Evolutionary conservation across 768 basidiomycete genomes (phyloP), one percentile per base, ranked within the genome.

Genomic region (Hypholoma sublateritium): DNA sequence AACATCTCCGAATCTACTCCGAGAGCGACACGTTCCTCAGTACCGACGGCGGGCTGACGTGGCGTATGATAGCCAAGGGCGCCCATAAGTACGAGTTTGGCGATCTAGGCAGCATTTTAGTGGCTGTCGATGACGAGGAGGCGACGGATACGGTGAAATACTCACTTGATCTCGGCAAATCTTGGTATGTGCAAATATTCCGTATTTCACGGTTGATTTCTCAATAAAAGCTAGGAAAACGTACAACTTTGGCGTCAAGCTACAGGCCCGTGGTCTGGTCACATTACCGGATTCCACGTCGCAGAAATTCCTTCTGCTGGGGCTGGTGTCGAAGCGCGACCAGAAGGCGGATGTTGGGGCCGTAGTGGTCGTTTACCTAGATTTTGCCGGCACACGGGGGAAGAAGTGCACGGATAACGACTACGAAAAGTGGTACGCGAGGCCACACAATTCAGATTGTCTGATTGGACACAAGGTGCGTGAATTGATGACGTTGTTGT

Each of bases 41-140:
- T 62, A 88, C 80, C 0, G 93, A 99, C 65, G 95, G 88, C 0
- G 97, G 97, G 1, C 62, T 94, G 13, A 83, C 84, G 5, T 99
- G 97, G 96, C 73, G 65, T 21, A 93, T 93, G 88, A 79, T 88
- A 9, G 76, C 77, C 42, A 74, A 71, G 51, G 86, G 88, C 21
- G 91, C 96, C 0, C 88, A 93, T 68, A 94, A 95, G 72, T 98
- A 98, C 66, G 95, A 98, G 73, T 95, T 98, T 69, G 97, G 97
- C 5, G 97, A 97, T 65, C 80, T 81, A 65, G 97, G 82, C 0
- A 89, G 89, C 64, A 82, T 98, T 24, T 64, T 91, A 32, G 83
- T 98, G 11, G 76, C 87, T 22, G 83, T 94, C 3, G 87, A 96
- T 62, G 94, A 99, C 62, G 95, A 98, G 65, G 86, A 90, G 36